Percentiles rank a stretch among this genome's conserved stretches.
Conservation (phyloP, 176 grass and related monocot genomes). For the Aegilops bicornis region DNA sequence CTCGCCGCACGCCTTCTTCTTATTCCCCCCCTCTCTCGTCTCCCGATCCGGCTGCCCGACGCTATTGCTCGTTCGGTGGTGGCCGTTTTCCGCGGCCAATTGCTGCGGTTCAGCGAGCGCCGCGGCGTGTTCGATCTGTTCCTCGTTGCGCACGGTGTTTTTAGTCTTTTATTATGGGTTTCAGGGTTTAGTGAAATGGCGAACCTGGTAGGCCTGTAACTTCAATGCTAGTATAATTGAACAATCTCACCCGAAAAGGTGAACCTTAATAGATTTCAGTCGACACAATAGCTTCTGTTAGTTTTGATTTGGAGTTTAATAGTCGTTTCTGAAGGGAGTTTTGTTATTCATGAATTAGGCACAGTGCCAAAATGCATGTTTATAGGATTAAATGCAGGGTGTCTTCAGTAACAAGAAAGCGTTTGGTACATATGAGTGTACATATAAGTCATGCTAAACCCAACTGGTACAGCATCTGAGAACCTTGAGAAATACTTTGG, state of each 20-base stretch:
- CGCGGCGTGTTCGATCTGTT: not conserved
- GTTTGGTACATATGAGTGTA: not conserved
- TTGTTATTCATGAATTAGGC: not conserved
- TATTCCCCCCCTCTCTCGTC: not conserved
- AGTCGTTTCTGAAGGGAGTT: not conserved
- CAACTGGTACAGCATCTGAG: not conserved
- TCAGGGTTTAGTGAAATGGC: slow-evolving; percentile 9
- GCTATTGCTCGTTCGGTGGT: not conserved
- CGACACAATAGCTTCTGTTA: not conserved
- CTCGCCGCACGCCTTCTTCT: not conserved
- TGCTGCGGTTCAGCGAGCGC: not conserved
- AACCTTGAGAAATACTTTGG: not conserved
- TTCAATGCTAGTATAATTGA: not conserved
- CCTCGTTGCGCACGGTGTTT: not conserved
- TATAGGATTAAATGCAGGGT: not conserved
- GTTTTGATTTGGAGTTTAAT: not conserved
- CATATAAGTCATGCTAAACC: not conserved
- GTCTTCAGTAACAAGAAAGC: not conserved
- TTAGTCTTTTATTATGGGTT: not conserved
- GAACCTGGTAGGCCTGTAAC: not conserved
- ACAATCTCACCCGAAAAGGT: not conserved
- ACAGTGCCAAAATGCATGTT: not conserved
- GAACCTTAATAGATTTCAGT: not conserved
- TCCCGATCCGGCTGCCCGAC: not conserved
- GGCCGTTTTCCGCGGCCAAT: not conserved